These are phyloP conservation scores for Tribonema minus DNA, from an alignment of 108 stramenopile genomes.

Conservation along the genomic window DNA sequence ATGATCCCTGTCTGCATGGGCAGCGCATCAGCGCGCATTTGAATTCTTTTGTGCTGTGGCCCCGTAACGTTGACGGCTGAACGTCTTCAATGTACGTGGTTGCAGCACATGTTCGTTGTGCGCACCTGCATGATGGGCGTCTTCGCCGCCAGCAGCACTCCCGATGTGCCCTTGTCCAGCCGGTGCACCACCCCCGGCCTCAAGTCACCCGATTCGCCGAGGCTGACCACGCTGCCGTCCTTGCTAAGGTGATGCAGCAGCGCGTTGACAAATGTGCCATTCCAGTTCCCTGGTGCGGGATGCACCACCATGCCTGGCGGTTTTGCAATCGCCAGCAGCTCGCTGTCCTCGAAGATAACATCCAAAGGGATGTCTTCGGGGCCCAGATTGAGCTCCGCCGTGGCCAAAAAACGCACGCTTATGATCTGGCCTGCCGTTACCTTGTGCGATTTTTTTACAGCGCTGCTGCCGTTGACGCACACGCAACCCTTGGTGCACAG, in stretches of 20 bases:
- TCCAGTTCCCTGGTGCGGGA: slow-evolving; percentile 94
- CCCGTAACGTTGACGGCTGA: too few species aligned
- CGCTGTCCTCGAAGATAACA: slow-evolving; percentile 24
- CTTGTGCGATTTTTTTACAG: slow-evolving; percentile 19
- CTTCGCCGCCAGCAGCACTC: slow-evolving; percentile 91
- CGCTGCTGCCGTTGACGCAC: background rate
- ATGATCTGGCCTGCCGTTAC: slow-evolving; percentile 19
- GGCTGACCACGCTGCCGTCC: background rate
- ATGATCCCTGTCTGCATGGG: too few species aligned
- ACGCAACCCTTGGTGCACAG: slow-evolving; percentile 19
- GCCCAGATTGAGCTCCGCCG: slow-evolving; percentile 7
- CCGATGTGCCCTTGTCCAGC: slow-evolving; percentile 89
- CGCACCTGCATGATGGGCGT: slow-evolving; percentile 53
- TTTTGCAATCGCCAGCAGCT: slow-evolving; percentile 28
- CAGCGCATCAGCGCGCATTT: too few species aligned
- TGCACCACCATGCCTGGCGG: too few species aligned
- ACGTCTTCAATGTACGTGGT: too few species aligned
- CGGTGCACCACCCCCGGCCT: slow-evolving; percentile 93
- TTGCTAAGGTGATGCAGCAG: slow-evolving; percentile 74
- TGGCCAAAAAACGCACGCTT: slow-evolving; percentile 20
- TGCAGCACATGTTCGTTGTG: too few species aligned
- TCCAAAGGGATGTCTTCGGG: slow-evolving; percentile 38
- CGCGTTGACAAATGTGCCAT: slow-evolving; percentile 89
- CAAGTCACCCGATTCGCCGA: background rate
- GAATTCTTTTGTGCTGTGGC: too few species aligned